Base-by-base conservation (phyloP, 495 filamentous ascomycete genomes). In the Annulohypoxylon bovei region DNA sequence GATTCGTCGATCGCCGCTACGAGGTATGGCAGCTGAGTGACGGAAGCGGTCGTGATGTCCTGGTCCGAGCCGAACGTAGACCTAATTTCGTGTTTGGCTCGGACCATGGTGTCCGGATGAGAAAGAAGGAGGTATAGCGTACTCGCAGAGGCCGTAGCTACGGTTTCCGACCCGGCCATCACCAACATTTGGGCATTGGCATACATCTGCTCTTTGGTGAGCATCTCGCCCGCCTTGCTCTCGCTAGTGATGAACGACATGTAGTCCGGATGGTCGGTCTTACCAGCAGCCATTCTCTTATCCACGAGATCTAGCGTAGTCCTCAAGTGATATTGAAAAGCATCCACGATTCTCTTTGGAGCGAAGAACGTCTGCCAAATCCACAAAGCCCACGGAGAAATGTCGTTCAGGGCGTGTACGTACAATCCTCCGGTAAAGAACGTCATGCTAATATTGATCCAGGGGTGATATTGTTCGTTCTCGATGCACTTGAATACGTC, bases 1-100 rank as follows among this genome's bases (percentile, higher is more conserved):
- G 79, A 70, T 74, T 91, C 89, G 23, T 87, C 75, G 4, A 90
- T 71, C n/a, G 83, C 83, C 3, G 87, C 88, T 7, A 84, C 49
- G 74, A 89, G 76, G 74, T 89, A 90, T 1, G 76, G 37, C 6
- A 90, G 73, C 1, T 76, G 71, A 32, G 72, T 67, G 8, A 87
- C 81, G 28, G 71, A 76, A 4, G 76, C 27, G 0, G 86, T 56
- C 3, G 74, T 84, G 49, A 92, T 90, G 9, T 87, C 83, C 0
- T 69, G 69, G 0, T 80, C 79, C 0, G 71, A 60, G 0, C 70
- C 49, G 62, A 90, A 91, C 0, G 75, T 47, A 0, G 67, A 54
- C 3, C 84, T 78, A 7, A 92, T 81, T 68, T 90, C 88, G 0
- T 63, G 39, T 0, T 79, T 67, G 11, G 89, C 76, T 47, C 75